Evolutionary conservation across 805 yeast genomes (phyloP), one percentile per base, ranked within the genome.

Genomic region (Candida parachauliodes): DNA sequence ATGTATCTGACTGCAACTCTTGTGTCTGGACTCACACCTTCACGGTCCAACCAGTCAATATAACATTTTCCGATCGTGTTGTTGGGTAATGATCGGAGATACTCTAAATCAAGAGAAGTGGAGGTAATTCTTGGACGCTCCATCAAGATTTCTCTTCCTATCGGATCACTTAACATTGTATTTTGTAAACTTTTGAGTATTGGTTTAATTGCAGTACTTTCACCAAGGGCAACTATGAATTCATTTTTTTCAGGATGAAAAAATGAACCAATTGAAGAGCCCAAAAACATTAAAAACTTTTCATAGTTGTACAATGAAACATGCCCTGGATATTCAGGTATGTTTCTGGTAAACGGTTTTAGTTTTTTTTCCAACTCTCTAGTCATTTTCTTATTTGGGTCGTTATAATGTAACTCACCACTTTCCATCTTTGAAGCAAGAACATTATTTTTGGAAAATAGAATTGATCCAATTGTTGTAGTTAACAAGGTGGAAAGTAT

Each of bases 11-110:
- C 98, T 1, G 88, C 83, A 2, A 83, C 88, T 49, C 98, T 72
- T 0, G 96, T 89, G 55, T 93, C 98, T 1, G 97, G 96, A 3
- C 93, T 81, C 1, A 87, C 95, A 1, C 91, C 88, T 59, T 93
- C 97, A 32, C 77, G 71, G 38, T 81, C 82, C 12, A 88, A 70
- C 96, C 96, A 88, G 28, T 72, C 67, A 28, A 82, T 72, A 55
- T 88, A 93, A n/a, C 82, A 77, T 36, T 74, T 65, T 1, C 98
- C 98, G 28, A 93, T 62, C 0, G 95, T 74, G 48, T 79, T 79
- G 14, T 65, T 65, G 0, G 95, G 93, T 37, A 82, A 64, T 23
- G 59, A 47, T 25, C 79, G 61, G 38, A 91, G 65, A 30, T 77
- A 58, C 6, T 74, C 82, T 48, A 84, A 65, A 47, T 88, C 70